A percentile compares a stretch with the other conserved stretches of the same genome.
Conservation (phyloP, 2,329 filamentous ascomycete genomes). For the Talaromyces rugulosus region DNA sequence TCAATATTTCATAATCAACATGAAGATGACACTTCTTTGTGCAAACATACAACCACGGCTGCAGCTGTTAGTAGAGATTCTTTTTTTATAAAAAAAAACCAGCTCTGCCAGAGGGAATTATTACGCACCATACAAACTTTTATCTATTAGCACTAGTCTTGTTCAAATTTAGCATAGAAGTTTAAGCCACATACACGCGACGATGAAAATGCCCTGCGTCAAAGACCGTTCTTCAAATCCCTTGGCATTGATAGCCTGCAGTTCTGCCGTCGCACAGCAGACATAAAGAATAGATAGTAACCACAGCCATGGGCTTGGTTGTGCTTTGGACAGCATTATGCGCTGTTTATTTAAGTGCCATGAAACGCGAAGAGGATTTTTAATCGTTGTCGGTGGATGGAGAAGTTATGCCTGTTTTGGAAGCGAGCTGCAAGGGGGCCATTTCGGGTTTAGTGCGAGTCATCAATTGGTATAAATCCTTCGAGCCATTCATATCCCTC, state of each 20-base stretch:
- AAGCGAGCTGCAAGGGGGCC: background rate
- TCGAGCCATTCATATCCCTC: too few species aligned
- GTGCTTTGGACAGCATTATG: background rate
- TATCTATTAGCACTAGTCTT: background rate
- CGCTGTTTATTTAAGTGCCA: background rate
- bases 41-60: conserved; percentile 8
- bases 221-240: background rate
- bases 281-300: background rate
- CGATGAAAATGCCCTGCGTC: conserved; percentile 4
- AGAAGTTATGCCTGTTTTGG: background rate
- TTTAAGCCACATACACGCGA: conserved; percentile 3
- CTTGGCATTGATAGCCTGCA: background rate
- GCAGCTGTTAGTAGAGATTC: background rate
- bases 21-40: background rate
- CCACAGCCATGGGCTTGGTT: background rate
- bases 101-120: background rate
- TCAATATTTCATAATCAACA: background rate
- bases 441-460: too few species aligned
- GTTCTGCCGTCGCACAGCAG: background rate
- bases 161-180: background rate
- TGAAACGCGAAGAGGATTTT: background rate
- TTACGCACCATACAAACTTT: conserved; percentile 9
- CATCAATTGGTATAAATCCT: too few species aligned
- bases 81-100: background rate
- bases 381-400: background rate